Percentiles rank a stretch among this genome's conserved stretches.
phyloP scores from a whole-genome alignment of 2,329 filamentous ascomycete genomes.

The Leptographium flavum region DNA sequence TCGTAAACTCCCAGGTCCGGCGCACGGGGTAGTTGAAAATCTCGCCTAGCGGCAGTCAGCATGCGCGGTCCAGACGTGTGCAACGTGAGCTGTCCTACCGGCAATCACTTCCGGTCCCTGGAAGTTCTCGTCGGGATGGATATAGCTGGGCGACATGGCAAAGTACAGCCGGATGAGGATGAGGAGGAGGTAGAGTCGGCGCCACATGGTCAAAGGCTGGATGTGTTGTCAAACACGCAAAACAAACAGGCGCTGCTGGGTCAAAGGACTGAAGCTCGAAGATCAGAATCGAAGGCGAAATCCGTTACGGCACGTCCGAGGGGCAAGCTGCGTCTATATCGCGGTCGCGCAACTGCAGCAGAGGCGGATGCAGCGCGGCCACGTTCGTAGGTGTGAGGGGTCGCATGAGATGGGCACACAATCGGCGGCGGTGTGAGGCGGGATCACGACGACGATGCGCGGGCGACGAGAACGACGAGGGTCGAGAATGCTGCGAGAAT shows the following conservation, averaged over 20 bases:
- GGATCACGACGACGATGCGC: background rate
- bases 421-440: background rate
- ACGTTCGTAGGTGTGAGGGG: background rate
- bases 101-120: slow-evolving; percentile 96
- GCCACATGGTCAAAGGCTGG: slow-evolving; percentile 56
- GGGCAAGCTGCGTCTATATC: background rate
- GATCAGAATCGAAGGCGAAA: no score
- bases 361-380: background rate
- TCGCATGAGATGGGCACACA: background rate
- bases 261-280: no score
- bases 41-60: slow-evolving; percentile 44
- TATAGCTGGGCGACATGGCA: slow-evolving; percentile 84
- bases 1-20: slow-evolving; percentile 92
- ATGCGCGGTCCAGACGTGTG: background rate
- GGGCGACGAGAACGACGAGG: no score
- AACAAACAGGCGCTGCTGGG: no score
- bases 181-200: slow-evolving; percentile 74
- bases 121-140: slow-evolving; percentile 98
- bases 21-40: slow-evolving; percentile 86
- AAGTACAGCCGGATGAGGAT: slow-evolving; percentile 85
- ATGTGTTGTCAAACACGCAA: background rate
- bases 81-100: slow-evolving; percentile 37
- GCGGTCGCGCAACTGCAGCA: background rate
- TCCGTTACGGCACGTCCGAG: no score
- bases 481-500: no score